A percentile compares a stretch with the other conserved stretches of the same genome.
These are phyloP conservation scores for Penicillium robsamsonii DNA, from an alignment of 495 filamentous ascomycete genomes.

Conservation along the genomic window DNA sequence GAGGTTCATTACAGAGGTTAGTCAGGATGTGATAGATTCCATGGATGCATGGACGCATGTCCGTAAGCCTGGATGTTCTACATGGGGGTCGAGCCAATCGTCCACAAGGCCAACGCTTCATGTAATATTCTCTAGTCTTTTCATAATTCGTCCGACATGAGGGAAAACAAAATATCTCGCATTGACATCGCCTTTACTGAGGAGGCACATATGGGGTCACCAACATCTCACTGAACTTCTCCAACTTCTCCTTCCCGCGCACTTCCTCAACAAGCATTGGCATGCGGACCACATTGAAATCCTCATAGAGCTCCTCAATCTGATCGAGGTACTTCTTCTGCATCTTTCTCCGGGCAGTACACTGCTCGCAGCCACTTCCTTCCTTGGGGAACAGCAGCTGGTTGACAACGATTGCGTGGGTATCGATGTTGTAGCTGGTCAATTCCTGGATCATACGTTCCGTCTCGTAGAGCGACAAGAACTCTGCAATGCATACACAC, in stretches of 20 bases:
- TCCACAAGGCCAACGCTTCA: constrained; percentile 19
- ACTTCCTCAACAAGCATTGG: constrained; percentile 94
- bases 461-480: constrained; percentile 95
- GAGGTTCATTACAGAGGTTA: neutral
- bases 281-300: constrained; percentile 99
- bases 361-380: constrained; percentile 88
- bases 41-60: neutral
- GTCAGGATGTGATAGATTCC: neutral
- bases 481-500: constrained; percentile 98
- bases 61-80: neutral
- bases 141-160: constrained; percentile 45
- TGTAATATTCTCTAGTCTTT: constrained; percentile 48
- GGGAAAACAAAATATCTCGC: constrained; percentile 19
- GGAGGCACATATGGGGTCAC: constrained; percentile 10
- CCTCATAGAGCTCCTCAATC: constrained; percentile 97
- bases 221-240: constrained; percentile 55
- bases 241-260: constrained; percentile 87
- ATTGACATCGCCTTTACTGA: constrained; percentile 8
- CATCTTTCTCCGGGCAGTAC: constrained; percentile 93
- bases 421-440: constrained; percentile 89
- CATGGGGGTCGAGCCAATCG: neutral
- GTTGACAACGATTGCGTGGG: constrained; percentile 96
- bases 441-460: constrained; percentile 99
- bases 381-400: constrained; percentile 92
- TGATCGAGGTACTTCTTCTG: constrained; percentile 99